Conservation (phyloP, 1,284 basidiomycete genomes). For the Ustilago xerochloae region DNA sequence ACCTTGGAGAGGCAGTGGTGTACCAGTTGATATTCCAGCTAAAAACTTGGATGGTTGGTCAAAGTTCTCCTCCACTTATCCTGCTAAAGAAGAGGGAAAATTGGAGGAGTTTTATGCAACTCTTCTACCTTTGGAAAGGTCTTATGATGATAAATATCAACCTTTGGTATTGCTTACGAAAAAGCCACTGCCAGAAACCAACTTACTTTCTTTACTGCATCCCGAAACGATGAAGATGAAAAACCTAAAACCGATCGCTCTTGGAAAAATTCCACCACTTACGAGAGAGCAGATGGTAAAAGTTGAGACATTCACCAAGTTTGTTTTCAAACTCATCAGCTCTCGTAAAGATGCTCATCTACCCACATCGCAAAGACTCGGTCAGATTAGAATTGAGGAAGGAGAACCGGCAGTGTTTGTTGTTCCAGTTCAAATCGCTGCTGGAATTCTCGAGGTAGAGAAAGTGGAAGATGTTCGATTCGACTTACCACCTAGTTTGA, state of each 20-base stretch:
- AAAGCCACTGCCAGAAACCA: constrained; percentile 14
- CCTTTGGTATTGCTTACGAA: constrained; percentile 30
- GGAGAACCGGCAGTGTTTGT: constrained; percentile 21
- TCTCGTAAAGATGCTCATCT: neutral
- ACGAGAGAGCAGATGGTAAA: neutral
- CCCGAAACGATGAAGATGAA: neutral
- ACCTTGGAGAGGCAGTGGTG: constrained; percentile 20
- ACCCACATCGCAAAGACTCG: neutral
- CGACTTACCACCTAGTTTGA: constrained; percentile 9
- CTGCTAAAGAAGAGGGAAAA: neutral
- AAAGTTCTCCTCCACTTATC: neutral
- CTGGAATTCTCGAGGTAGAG: neutral
- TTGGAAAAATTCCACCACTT: neutral
- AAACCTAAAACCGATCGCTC: neutral
- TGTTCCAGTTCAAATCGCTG: constrained; percentile 11
- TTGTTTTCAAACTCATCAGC: constrained; percentile 12
- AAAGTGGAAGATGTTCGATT: constrained; percentile 3
- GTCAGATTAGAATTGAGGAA: neutral
- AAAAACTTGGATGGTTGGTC: constrained; percentile 37
- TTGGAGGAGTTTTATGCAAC: constrained; percentile 13
- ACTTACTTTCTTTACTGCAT: constrained; percentile 13
- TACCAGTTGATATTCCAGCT: constrained; percentile 21
- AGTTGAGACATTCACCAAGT: constrained; percentile 15
- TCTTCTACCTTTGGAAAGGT: constrained; percentile 18
- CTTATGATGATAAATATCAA: constrained; percentile 6